Percentiles rank a stretch among this genome's conserved stretches.
These are phyloP conservation scores for Xylariaceae sp. DNA, from an alignment of 2,329 filamentous ascomycete species.

Conservation along the genomic window DNA sequence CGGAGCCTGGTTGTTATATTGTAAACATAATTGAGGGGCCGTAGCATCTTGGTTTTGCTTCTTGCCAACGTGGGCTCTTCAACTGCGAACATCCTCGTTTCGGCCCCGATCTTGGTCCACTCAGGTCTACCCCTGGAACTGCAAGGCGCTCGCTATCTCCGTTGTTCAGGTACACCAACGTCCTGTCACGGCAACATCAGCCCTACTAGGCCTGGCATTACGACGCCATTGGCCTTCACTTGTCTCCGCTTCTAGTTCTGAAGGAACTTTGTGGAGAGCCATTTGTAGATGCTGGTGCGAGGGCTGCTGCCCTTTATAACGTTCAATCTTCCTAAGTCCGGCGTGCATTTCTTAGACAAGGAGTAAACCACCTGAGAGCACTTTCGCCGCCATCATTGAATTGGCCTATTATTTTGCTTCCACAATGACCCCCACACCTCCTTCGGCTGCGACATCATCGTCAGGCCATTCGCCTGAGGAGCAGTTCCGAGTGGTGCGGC, in stretches of 20 bases:
- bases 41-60: neutral
- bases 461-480: constrained; percentile 81
- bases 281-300: constrained; percentile 21
- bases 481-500: constrained; percentile 86
- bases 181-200: neutral
- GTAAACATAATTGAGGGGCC: neutral
- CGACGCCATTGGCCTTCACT: neutral
- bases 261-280: constrained; percentile 2
- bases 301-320: constrained; percentile 30
- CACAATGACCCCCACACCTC: constrained; percentile 76
- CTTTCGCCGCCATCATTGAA: constrained; percentile 15
- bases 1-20: neutral
- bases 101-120: constrained; percentile 1
- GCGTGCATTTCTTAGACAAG: constrained; percentile 29
- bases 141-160: neutral
- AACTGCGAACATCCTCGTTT: too few species aligned
- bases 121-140: neutral
- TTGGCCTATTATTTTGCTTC: constrained; percentile 6
- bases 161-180: neutral
- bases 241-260: neutral
- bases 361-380: constrained; percentile 16
- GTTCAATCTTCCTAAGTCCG: constrained; percentile 31
- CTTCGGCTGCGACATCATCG: constrained; percentile 78
- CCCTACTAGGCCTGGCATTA: neutral
- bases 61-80: neutral